Percentiles rank a stretch among this genome's conserved stretches.
Conservation (phyloP, 768 basidiomycete genomes). For the Tulasnella calospora region DNA sequence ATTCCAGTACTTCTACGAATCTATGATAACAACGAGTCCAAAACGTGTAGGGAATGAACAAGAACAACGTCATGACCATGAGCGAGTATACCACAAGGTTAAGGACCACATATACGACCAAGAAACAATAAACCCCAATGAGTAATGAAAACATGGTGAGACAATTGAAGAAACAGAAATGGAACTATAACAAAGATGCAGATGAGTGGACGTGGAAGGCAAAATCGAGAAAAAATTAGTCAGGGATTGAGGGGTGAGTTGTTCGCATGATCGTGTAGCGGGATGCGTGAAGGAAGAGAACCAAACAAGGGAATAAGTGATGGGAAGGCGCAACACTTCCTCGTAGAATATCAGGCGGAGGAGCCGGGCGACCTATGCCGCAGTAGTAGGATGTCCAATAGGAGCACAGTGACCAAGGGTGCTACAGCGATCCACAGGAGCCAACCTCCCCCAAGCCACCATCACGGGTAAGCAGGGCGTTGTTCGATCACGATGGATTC, state of each 20-base stretch:
- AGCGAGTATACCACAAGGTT: neutral
- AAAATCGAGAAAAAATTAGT: neutral
- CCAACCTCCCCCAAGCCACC: conserved; percentile 24
- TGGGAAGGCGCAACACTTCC: conserved; percentile 1
- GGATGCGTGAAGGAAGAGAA: neutral
- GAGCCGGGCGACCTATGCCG: conserved; percentile 4
- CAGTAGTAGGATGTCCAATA: conserved; percentile 17
- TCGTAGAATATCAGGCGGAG: conserved; percentile 17
- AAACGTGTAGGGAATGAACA: neutral
- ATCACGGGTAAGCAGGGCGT: conserved; percentile 16
- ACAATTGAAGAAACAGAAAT: neutral
- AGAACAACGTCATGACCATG: neutral
- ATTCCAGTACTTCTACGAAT: conserved; percentile 3
- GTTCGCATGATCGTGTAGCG: neutral
- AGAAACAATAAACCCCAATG: neutral
- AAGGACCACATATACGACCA: conserved; percentile 1
- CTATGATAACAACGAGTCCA: neutral
- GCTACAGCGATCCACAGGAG: conserved; percentile 20
- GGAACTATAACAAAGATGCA: conserved; percentile 4
- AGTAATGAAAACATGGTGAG: neutral
- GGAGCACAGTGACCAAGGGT: conserved; percentile 5
- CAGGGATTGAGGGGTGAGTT: neutral
- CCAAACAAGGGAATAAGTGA: neutral
- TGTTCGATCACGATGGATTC: neutral
- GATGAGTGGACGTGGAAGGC: neutral